Conservation (phyloP, 306 rosid species). For the Macrotyloma uniflorum region DNA sequence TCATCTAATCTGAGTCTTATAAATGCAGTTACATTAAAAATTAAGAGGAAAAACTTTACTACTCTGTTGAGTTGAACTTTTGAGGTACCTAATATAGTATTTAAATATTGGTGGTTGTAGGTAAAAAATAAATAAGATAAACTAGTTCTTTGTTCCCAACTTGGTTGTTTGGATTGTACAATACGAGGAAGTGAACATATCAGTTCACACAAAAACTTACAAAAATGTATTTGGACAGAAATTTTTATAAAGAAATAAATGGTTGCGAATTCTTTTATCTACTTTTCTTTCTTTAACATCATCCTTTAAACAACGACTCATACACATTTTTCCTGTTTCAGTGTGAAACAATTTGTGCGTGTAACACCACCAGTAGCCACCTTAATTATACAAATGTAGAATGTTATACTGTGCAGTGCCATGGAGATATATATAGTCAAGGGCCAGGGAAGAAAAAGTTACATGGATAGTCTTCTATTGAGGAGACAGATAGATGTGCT, state of each 20-base stretch:
- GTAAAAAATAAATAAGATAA: no score
- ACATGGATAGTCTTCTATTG: background rate
- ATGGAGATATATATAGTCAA: constrained; percentile 10
- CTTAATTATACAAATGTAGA: background rate
- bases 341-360: background rate
- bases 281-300: background rate
- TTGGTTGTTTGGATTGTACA: no score
- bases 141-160: no score
- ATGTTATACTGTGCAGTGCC: background rate
- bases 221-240: background rate
- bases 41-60: background rate
- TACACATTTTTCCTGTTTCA: background rate
- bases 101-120: no score
- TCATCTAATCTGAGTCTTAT: background rate
- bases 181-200: no score
- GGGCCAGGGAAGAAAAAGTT: constrained; percentile 6
- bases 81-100: background rate
- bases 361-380: background rate
- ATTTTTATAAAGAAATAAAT: background rate
- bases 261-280: background rate
- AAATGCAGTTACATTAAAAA: background rate
- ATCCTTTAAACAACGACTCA: background rate
- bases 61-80: background rate
- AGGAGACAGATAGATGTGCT: no score
- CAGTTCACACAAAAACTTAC: background rate